Base-by-base conservation (phyloP, 495 filamentous ascomycete genomes). In the Neurospora sp. region DNA sequence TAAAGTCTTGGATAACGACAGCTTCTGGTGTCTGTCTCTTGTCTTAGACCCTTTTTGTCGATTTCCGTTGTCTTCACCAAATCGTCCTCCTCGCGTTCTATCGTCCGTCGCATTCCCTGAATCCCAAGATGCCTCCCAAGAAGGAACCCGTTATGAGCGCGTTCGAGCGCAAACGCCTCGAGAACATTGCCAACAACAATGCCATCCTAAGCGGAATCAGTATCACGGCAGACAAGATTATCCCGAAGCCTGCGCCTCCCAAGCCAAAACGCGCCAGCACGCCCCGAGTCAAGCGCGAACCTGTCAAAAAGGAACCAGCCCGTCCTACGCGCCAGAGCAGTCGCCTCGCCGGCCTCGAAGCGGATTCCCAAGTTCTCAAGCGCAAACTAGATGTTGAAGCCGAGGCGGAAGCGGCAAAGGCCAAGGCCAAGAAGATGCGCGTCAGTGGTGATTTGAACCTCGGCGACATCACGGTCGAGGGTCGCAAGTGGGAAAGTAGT, bases 331-430 rank as follows among this genome's bases (percentile, higher is more conserved):
- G 87, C 16, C 84, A 84, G 70, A 89, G 87, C 75, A 85, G 85
- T 38, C 79, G 87, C 12, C 76, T 88, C 1, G 85, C 86, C 3
- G 85, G 86, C 0, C 74, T 84, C 8, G 82, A 83, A 70, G 78
- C 82, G 7, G 91, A 92, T 74, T 91, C 90, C 69, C 90, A 92
- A 71, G 86, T 88, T 22, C 89, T 90, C 12, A 96, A 96, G 79
- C 87, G 93, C 73, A 96, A 96, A 78, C 87, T 88, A 0, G 93
- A 96, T 71, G 89, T 93, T 4, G 89, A 94, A 45, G 81, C 88
- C 53, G 88, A 90, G 40, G 87, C 84, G 1, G 80, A 86, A 17
- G 84, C 84, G 73, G 88, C 91, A 75, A 85, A 84, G 38, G 91
- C 89, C 45, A 86, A 85, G 45, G 88, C 87, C 3, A 97, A 96